These are phyloP conservation scores for Metroxylon sagu DNA, from an alignment of 176 grass and related monocot species.

Conservation along the genomic window DNA sequence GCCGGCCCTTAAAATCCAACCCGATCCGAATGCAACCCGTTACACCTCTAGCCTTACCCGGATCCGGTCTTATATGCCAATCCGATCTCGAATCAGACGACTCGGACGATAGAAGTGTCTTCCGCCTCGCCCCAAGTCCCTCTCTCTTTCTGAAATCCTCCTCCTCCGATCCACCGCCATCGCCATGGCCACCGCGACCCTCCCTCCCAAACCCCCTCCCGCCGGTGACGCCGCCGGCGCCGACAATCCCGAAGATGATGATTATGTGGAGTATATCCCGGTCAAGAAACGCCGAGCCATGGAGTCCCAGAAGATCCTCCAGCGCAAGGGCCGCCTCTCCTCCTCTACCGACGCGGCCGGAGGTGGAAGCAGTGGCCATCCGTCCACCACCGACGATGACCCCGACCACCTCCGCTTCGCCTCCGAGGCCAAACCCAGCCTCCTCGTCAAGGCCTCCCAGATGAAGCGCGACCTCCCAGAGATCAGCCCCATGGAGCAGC, in stretches of 20 bases:
- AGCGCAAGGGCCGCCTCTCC: conserved; percentile 18
- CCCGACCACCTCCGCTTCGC: not conserved
- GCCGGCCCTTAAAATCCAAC: too few species aligned
- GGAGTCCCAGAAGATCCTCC: conserved; percentile 37
- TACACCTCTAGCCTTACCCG: too few species aligned
- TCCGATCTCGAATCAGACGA: too few species aligned
- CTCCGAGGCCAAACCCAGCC: conserved; percentile 38
- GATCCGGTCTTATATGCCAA: too few species aligned
- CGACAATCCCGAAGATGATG: conserved; percentile 9
- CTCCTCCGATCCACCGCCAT: not conserved
- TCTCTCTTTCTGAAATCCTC: not conserved
- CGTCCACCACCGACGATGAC: conserved; percentile 2
- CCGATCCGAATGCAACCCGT: too few species aligned
- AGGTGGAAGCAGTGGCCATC: not conserved
- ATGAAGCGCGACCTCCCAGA: conserved; percentile 52
- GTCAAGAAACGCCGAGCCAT: conserved; percentile 48
- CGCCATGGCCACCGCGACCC: not conserved
- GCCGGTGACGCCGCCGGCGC: not conserved
- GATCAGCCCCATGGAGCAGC: conserved; percentile 39
- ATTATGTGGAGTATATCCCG: conserved; percentile 55
- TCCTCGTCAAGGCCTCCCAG: conserved; percentile 45
- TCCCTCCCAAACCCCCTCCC: not conserved
- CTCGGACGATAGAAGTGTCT: too few species aligned
- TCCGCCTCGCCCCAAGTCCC: not conserved
- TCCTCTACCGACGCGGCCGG: not conserved